Base-by-base conservation (phyloP, 2,329 filamentous ascomycete genomes). In the Orbilia quercus region DNA sequence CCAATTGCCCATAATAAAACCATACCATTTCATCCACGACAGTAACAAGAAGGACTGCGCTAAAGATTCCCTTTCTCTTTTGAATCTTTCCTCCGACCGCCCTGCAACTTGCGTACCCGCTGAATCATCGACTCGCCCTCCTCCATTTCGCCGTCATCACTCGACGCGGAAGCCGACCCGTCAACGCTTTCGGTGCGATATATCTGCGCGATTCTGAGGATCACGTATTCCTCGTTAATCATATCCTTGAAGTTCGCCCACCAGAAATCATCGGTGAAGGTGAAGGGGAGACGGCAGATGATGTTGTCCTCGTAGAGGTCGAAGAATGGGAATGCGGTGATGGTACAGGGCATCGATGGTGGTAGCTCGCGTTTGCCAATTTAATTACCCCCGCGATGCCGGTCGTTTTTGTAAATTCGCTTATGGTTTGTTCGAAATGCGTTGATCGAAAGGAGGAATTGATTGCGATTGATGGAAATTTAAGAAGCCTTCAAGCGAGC, bases 231-330 rank as follows among this genome's bases (percentile, higher is more conserved):
- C 44, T 72, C 66, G 40, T 72, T 64, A 58, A 72, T 47, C 51
- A 53, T 64, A 48, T 64, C 66, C 18, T 62, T 50, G 11, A 72
- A 48, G 5, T 36, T 44, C 12, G 66, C 66, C 58, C 66, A 53
- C 59, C 42, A 64, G 16, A 64, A 64, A n/a, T 51, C 58, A 16
- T 57, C 58, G 42, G 66, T 45, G 23, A 53, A 36, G 12, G 45
- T 20, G 42, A 64, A 72, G 20, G 60, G 66, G 18, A 63, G 58
- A 36, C 25, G 40, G 12, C 66, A 44, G 16, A 64, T 25, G 20
- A 72, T 64, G 31, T 59, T 72, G 11, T 65, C 66, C 28, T 72
- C 66, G 51, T 72, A 72, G 25, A 72, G 58, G 12, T 72, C 66
- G 36, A 72, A 72, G 42, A 72, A 72, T 11, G 66, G 66, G 31